Conservation (phyloP, 129 eudicot genomes). For the Tanacetum coccineum region DNA sequence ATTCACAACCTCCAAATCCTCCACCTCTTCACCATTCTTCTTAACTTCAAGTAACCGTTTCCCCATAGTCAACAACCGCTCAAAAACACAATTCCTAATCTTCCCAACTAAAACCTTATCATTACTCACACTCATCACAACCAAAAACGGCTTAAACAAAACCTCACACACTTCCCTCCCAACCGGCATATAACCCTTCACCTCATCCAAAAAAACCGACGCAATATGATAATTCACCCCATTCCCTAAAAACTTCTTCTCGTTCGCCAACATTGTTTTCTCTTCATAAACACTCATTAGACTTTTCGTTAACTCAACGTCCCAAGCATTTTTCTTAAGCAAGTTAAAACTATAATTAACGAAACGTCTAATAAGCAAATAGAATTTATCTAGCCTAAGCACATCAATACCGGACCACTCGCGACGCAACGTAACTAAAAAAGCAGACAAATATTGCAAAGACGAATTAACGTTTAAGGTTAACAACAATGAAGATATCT, state of each 20-base stretch:
- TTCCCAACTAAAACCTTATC: slow-evolving; percentile 72
- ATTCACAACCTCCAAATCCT: slow-evolving; percentile 35
- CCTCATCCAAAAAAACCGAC: slow-evolving; percentile 69
- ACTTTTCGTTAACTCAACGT: slow-evolving; percentile 39
- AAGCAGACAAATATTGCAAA: slow-evolving; percentile 46
- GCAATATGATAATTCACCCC: slow-evolving; percentile 85
- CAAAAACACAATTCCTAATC: slow-evolving; percentile 63
- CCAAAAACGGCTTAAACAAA: slow-evolving; percentile 42
- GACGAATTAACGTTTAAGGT: slow-evolving; percentile 39
- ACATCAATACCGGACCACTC: slow-evolving; percentile 91
- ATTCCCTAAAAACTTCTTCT: slow-evolving; percentile 49
- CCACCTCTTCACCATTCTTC: slow-evolving; percentile 40
- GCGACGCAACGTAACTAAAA: slow-evolving; percentile 58
- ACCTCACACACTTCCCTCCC: slow-evolving; percentile 39
- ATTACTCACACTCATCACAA: slow-evolving; percentile 33
- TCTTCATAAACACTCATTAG: slow-evolving; percentile 46
- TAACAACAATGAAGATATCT: slow-evolving; percentile 45
- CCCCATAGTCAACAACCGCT: slow-evolving; percentile 54
- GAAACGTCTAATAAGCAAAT: slow-evolving; percentile 59
- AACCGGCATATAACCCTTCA: slow-evolving; percentile 58
- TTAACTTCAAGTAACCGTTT: slow-evolving; percentile 46
- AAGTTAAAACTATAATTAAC: slow-evolving; percentile 40
- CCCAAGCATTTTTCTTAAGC: slow-evolving; percentile 50
- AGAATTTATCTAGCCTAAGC: slow-evolving; percentile 86
- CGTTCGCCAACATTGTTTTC: slow-evolving; percentile 45